These are phyloP conservation scores for Moesziomyces globuligerus DNA, from an alignment of 1,284 basidiomycete genomes.

Conservation along the genomic window DNA sequence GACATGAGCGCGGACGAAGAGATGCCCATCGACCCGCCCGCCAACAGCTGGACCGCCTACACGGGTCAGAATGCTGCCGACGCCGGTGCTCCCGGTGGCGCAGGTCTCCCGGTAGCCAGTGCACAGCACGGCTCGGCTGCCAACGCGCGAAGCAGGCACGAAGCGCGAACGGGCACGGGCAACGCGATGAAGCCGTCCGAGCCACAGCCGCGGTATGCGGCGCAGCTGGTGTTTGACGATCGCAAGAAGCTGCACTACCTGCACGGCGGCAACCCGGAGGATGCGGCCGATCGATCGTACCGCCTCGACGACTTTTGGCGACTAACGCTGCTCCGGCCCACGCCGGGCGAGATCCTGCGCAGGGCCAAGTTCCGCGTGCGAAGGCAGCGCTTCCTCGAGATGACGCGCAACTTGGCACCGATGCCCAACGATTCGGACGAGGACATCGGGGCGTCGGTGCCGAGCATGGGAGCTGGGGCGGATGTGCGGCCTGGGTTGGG, in stretches of 20 bases:
- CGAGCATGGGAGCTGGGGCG: conserved; percentile 1
- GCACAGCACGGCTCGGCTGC: conserved; percentile 19
- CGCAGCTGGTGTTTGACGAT: conserved; percentile 66
- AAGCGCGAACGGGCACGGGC: conserved; percentile 4
- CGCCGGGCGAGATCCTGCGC: conserved; percentile 63
- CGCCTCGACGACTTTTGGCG: conserved; percentile 67
- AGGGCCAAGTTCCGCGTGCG: conserved; percentile 65
- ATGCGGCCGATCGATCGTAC: conserved; percentile 21
- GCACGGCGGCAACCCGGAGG: conserved; percentile 66
- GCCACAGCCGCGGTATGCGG: conserved; percentile 58
- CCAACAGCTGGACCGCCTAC: conserved; percentile 39
- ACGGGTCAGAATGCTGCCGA: conserved; percentile 14
- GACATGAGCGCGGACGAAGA: conserved; percentile 43
- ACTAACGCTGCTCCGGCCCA: conserved; percentile 59
- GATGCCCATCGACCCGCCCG: conserved; percentile 40
- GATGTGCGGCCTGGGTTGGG: conserved; percentile 40
- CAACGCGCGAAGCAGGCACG: conserved; percentile 1
- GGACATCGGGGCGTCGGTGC: conserved; percentile 6
- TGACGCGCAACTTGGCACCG: conserved; percentile 40
- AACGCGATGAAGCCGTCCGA: conserved; percentile 20
- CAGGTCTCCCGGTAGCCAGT: background rate
- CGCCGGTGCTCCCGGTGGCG: background rate
- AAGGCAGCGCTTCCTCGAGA: conserved; percentile 63
- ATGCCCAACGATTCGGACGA: conserved; percentile 33
- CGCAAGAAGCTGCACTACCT: conserved; percentile 63